Base-by-base conservation (phyloP, 345 rosid genomes). In the Psidium guajava region DNA sequence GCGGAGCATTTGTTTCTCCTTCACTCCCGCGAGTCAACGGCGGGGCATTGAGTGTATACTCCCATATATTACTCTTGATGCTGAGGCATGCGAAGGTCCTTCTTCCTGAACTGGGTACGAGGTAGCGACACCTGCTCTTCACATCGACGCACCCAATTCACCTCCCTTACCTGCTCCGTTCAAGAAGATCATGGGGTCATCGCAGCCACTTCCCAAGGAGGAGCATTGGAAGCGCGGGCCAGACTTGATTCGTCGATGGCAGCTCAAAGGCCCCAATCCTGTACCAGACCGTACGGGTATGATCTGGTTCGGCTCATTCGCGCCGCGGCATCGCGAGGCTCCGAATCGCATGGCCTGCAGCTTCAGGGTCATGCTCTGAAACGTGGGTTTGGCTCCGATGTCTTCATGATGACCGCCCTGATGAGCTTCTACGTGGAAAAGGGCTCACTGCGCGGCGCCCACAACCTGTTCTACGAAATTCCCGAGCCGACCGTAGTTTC, bases 401-500 rank as follows among this genome's bases (percentile, higher is more conserved):
- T 89, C 28, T 91, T 87, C 49, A 90, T 94, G 83, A 91, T 93
- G 64, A 90, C 93, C 73, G 91, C 96, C 52, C 86, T 96, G 90
- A 51, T 92, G 81, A 88, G 91, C 20, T 92, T 91, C 47, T 93
- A 93, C 42, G 86, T 88, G 73, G 86, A 22, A 52, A 85, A 73
- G 3, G 92, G 89, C 73, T 92, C 88, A 2, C 24, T 92, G 57
- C 54, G 24, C 50, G 88, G 88, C 53, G 96, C 93, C 56, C 89
- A 89, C 82, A 89, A 90, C 40, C 21, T 91, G 96, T 94, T 96
- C 85, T 95, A 84, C 87, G 98, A 96, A 93, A 96, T 94, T 86
- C 90, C 95, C 88, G 90, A 91, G 21, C 96, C 94, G 86, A 91
- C 86, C 89, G 92, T 92, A 18, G 91, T 95, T 52, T 92, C 98